Conservation (phyloP, 345 rosid genomes). For the Combretum micranthum region DNA sequence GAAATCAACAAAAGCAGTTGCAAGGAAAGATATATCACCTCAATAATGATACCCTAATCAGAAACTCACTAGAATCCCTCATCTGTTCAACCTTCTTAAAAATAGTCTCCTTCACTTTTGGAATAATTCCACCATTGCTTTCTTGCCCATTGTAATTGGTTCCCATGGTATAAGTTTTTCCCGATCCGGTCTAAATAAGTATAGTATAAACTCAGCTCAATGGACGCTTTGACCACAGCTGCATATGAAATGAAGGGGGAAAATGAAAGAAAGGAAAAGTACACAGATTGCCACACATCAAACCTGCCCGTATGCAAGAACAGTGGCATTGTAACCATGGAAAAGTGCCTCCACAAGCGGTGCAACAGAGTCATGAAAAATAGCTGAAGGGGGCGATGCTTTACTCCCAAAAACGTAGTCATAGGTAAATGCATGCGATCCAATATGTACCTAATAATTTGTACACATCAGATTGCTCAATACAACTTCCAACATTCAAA, state of each 20-base stretch:
- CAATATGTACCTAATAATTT: conserved; percentile 63
- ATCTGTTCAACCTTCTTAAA: conserved; percentile 42
- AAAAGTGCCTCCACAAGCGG: conserved; percentile 85
- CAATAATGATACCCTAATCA: conserved; percentile 93
- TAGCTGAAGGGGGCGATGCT: conserved; percentile 36
- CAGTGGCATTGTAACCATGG: conserved; percentile 87
- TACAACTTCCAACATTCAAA: not conserved
- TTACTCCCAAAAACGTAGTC: conserved; percentile 63
- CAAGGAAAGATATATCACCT: conserved; percentile 31
- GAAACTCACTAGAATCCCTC: conserved; percentile 41
- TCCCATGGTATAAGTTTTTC: conserved; percentile 98
- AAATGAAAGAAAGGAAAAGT: not conserved
- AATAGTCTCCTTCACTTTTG: conserved; percentile 78
- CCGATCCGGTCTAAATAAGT: conserved; percentile 72
- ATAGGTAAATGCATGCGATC: conserved; percentile 76
- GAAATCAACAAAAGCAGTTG: too few species aligned
- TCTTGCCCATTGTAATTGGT: conserved; percentile 72
- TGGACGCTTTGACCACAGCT: not conserved
- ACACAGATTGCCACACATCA: not conserved
- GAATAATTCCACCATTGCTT: conserved; percentile 55
- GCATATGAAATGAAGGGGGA: not conserved
- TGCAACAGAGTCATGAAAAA: conserved; percentile 69
- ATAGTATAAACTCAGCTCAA: conserved; percentile 3
- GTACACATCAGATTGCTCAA: not conserved
- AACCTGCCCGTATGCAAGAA: conserved; percentile 97